phyloP scores from a whole-genome alignment of 202 grass and related monocot species.

The Hordeum pubiflorum region DNA sequence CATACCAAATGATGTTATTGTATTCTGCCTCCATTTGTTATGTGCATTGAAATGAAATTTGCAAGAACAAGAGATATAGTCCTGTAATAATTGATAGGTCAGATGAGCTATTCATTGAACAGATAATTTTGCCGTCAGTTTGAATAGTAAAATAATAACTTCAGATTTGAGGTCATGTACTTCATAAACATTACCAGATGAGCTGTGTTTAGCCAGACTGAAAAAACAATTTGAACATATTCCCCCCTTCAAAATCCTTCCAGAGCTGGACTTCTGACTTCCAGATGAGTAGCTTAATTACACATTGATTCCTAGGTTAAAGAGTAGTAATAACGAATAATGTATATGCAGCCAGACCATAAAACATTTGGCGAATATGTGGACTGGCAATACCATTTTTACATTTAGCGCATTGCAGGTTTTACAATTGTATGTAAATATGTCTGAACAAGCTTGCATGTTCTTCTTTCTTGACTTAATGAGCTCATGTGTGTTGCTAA shows the following conservation, averaged over 20 bases:
- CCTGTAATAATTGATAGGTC: neutral
- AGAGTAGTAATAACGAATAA: neutral
- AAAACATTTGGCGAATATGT: neutral
- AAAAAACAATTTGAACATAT: neutral
- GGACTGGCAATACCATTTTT: neutral
- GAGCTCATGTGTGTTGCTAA: neutral
- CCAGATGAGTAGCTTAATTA: neutral
- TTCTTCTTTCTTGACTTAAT: neutral
- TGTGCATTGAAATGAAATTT: neutral
- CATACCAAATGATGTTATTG: neutral
- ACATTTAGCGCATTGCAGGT: neutral
- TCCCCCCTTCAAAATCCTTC: neutral
- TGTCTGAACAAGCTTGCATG: neutral
- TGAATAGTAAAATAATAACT: neutral
- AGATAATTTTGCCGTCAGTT: neutral
- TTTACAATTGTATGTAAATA: neutral
- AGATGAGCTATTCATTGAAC: neutral
- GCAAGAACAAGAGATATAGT: neutral
- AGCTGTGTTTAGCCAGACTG: neutral
- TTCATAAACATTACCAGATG: neutral
- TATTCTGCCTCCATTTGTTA: neutral
- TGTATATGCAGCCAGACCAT: neutral
- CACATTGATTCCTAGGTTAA: neutral
- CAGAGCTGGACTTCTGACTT: neutral
- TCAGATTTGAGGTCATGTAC: neutral